Evolutionary conservation across 169 alveolate species (phyloP).

Genomic region (Eimeria sp.): DNA sequence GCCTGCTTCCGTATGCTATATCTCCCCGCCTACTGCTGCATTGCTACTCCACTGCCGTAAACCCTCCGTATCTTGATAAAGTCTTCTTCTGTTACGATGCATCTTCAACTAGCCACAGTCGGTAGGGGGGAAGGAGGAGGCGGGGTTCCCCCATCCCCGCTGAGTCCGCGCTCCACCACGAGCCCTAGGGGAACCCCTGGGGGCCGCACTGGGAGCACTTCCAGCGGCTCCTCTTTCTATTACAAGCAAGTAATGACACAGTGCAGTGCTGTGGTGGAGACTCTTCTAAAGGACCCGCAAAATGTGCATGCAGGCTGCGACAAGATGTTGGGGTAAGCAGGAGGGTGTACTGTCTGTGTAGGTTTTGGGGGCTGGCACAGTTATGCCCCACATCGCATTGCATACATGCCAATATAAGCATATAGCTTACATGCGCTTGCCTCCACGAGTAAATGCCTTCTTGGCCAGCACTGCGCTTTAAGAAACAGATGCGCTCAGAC

Average conservation of each 20-base stretch:
- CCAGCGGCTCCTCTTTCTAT: background rate
- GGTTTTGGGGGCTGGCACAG: background rate
- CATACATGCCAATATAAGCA: background rate
- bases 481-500: background rate
- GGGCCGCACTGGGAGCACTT: background rate
- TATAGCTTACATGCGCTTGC: background rate
- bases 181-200: background rate
- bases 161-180: background rate
- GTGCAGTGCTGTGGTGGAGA: slow-evolving; percentile 8
- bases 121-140: background rate
- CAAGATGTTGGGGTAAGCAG: slow-evolving; percentile 17
- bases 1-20: too few species aligned
- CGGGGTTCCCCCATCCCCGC: background rate
- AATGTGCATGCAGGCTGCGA: slow-evolving; percentile 16
- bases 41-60: too few species aligned
- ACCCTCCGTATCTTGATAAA: too few species aligned
- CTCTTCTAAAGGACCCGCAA: background rate
- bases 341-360: background rate
- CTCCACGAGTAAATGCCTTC: too few species aligned
- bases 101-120: background rate
- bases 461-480: background rate
- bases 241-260: background rate
- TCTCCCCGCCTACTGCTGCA: too few species aligned
- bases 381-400: background rate
- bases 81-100: background rate